phyloP scores from a whole-genome alignment of 768 basidiomycete genomes.

The Royoungia palumana region DNA sequence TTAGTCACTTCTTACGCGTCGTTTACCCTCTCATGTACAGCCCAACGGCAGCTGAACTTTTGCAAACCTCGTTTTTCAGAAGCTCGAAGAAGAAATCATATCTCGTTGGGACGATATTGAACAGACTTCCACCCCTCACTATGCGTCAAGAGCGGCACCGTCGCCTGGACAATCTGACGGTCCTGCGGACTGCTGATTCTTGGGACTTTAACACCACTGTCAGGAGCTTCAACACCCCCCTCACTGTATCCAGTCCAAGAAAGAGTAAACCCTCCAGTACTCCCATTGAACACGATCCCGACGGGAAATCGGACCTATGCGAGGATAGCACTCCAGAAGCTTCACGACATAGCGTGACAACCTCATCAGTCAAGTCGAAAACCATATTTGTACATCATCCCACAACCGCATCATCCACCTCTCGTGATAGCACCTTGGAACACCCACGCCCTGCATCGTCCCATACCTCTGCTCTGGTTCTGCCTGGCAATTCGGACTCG shows the following conservation, averaged over 20 bases:
- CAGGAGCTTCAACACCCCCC: slow-evolving; percentile 34
- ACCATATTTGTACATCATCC: background rate
- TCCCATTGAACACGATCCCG: slow-evolving; percentile 3
- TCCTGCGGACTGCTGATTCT: slow-evolving; percentile 60
- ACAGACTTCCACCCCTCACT: slow-evolving; percentile 68
- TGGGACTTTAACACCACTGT: slow-evolving; percentile 70
- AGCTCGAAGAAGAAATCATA: slow-evolving; percentile 73
- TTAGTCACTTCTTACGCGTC: background rate
- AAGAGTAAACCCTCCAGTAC: slow-evolving; percentile 2
- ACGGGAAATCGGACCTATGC: slow-evolving; percentile 6
- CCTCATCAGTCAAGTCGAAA: background rate
- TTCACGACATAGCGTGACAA: background rate
- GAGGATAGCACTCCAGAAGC: slow-evolving; percentile 4
- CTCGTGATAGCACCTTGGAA: background rate
- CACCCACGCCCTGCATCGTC: slow-evolving; percentile 5
- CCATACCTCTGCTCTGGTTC: background rate
- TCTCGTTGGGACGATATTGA: slow-evolving; percentile 73
- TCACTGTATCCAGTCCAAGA: slow-evolving; percentile 5
- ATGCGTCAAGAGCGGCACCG: slow-evolving; percentile 68
- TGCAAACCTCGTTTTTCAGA: slow-evolving; percentile 78
- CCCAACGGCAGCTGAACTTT: slow-evolving; percentile 74
- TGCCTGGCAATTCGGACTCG: slow-evolving; percentile 4
- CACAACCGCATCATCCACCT: slow-evolving; percentile 5
- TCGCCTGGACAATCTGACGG: slow-evolving; percentile 34
- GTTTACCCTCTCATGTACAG: slow-evolving; percentile 35